These are phyloP conservation scores for Rusavskia elegans DNA, from an alignment of 495 filamentous ascomycete genomes.

Conservation along the genomic window DNA sequence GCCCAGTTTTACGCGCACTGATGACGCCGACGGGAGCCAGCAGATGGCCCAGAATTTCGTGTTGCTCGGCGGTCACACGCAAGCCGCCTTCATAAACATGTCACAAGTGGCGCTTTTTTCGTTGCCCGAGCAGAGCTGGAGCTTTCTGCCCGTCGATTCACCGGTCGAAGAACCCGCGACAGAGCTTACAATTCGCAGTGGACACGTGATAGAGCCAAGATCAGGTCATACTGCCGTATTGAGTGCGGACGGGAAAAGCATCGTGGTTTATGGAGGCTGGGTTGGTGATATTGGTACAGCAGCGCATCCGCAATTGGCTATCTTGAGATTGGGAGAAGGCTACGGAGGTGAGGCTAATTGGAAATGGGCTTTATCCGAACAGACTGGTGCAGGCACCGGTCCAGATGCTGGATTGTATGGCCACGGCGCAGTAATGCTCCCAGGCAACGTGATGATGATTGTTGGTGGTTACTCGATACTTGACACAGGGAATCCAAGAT, in stretches of 20 bases:
- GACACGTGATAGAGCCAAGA: constrained; percentile 44
- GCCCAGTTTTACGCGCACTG: constrained; percentile 42
- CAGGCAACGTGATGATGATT: constrained; percentile 81
- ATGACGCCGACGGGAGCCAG: constrained; percentile 28
- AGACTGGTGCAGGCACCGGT: constrained; percentile 21
- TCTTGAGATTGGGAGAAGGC: constrained; percentile 54
- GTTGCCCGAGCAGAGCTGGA: constrained; percentile 74
- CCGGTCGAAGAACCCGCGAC: constrained; percentile 21
- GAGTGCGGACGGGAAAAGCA: constrained; percentile 52
- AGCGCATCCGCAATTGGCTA: constrained; percentile 63
- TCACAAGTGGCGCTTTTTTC: constrained; percentile 77
- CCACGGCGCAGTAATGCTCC: constrained; percentile 69
- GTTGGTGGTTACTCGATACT: constrained; percentile 65
- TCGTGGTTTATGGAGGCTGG: constrained; percentile 81
- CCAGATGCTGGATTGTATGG: constrained; percentile 57
- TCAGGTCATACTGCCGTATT: constrained; percentile 78
- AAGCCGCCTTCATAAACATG: constrained; percentile 80
- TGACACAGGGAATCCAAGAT: constrained; percentile 20
- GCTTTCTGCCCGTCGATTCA: constrained; percentile 48
- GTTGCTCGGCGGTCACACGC: constrained; percentile 74
- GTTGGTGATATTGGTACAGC: constrained; percentile 60
- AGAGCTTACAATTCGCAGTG: constrained; percentile 31
- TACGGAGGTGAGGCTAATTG: constrained; percentile 55
- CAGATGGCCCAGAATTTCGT: constrained; percentile 60
- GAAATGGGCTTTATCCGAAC: constrained; percentile 52